These are phyloP conservation scores for Metrosideros polymorpha DNA, from an alignment of 441 rosid genomes.

Conservation along the genomic window DNA sequence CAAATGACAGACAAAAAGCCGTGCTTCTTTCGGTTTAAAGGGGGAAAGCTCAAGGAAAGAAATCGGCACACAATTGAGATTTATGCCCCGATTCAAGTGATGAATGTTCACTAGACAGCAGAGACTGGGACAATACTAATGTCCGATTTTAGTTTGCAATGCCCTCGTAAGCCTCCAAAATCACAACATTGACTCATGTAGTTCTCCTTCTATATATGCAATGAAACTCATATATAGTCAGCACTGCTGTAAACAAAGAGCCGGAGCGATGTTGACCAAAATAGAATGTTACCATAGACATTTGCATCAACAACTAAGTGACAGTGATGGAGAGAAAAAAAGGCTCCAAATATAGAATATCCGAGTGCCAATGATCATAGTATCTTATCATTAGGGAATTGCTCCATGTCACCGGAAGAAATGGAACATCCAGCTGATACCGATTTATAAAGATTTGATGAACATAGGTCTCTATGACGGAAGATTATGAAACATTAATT, in stretches of 20 bases:
- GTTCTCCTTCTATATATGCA: neutral
- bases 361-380: neutral
- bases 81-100: neutral
- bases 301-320: neutral
- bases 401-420: neutral
- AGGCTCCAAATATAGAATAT: neutral
- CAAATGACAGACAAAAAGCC: neutral
- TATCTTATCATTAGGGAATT: neutral
- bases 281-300: neutral
- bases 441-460: neutral
- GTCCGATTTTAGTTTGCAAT: neutral
- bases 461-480: neutral
- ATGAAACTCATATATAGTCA: neutral
- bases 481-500: neutral
- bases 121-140: neutral
- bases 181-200: neutral
- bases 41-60: neutral
- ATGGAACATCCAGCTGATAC: neutral
- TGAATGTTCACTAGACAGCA: neutral
- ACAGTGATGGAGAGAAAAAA: neutral
- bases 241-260: neutral
- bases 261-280: neutral
- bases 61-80: neutral
- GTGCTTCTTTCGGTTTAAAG: neutral
- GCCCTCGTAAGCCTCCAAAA: neutral